Conservation (phyloP, 257 asterid species). For the Petunia axillaris region DNA sequence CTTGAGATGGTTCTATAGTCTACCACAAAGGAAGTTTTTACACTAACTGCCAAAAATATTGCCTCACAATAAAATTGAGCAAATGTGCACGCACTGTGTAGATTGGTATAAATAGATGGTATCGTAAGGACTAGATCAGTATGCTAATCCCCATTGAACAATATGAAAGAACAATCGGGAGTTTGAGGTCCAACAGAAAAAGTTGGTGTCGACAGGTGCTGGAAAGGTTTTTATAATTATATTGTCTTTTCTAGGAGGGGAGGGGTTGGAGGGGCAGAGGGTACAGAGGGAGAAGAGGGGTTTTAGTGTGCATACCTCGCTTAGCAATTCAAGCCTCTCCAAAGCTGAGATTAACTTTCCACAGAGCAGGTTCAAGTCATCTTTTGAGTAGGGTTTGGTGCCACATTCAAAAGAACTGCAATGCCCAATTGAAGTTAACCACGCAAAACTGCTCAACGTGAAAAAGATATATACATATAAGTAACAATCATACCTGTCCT, state of each 20-base stretch:
- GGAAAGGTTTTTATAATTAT: neutral
- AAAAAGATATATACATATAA: neutral
- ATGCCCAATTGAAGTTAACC: neutral
- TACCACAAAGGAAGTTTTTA: neutral
- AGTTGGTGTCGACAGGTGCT: neutral
- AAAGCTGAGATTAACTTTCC: constrained; percentile 65
- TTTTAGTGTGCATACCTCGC: constrained; percentile 57
- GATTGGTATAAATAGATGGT: neutral
- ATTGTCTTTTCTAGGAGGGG: no score
- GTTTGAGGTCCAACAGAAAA: neutral
- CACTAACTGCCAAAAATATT: no score
- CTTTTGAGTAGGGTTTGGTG: constrained; percentile 42
- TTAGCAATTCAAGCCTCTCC: constrained; percentile 78
- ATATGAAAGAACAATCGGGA: neutral
- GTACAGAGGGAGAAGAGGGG: neutral
- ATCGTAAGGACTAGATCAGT: neutral
- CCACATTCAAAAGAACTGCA: constrained; percentile 40
- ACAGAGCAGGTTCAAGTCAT: constrained; percentile 57
- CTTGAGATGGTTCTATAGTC: neutral
- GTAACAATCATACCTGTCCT: constrained; percentile 61
- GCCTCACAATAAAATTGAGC: neutral
- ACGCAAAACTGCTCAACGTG: constrained; percentile 20
- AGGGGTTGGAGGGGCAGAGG: neutral
- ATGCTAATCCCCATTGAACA: neutral
- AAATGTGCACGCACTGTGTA: neutral